These are phyloP conservation scores for Astragalus membranaceus DNA, from an alignment of 306 rosid genomes.

Conservation along the genomic window DNA sequence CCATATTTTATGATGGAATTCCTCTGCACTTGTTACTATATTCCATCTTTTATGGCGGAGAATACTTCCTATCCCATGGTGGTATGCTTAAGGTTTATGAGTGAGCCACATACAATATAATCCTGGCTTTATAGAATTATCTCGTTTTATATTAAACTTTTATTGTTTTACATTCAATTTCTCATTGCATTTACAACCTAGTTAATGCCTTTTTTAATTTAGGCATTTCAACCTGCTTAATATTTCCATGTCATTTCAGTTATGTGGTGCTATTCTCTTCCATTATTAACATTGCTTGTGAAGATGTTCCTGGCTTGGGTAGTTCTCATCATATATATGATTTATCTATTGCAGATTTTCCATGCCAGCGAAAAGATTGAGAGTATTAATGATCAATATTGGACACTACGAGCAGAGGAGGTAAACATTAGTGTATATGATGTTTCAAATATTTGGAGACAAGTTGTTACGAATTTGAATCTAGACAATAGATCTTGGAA, in stretches of 20 bases:
- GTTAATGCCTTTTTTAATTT: neutral
- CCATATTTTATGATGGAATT: neutral
- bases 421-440: conserved; percentile 21
- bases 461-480: neutral
- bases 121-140: neutral
- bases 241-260: neutral
- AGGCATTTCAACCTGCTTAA: neutral
- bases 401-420: conserved; percentile 86
- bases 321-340: neutral
- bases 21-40: neutral
- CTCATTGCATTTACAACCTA: neutral
- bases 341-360: conserved; percentile 45
- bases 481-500: neutral
- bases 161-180: neutral
- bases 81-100: neutral
- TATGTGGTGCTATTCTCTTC: neutral
- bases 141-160: neutral
- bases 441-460: neutral
- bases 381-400: conserved; percentile 37
- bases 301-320: neutral
- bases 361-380: conserved; percentile 62
- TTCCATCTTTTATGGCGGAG: neutral
- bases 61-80: neutral
- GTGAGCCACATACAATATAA: neutral
- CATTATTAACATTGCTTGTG: neutral